phyloP scores from a whole-genome alignment of 2,329 filamentous ascomycete genomes.

The Cercospora nicotianae region DNA sequence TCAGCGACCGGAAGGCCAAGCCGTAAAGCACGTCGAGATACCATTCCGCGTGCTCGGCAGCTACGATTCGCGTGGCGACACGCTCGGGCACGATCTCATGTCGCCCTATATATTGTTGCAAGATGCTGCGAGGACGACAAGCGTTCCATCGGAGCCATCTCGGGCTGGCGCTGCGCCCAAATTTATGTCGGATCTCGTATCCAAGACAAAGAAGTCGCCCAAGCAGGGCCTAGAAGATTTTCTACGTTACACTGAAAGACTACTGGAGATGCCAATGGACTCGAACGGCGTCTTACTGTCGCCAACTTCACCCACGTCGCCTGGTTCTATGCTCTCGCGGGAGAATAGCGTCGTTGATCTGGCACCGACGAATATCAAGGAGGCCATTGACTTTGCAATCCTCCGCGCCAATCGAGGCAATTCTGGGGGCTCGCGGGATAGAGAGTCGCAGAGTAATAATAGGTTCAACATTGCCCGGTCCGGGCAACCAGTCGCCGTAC shows the following conservation, averaged over 20 bases:
- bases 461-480: constrained; percentile 93
- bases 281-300: constrained; percentile 65
- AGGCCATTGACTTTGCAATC: constrained; percentile 89
- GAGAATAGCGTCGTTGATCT: constrained; percentile 38
- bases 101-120: constrained; percentile 85
- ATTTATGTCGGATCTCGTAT: constrained; percentile 24
- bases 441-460: constrained; percentile 68
- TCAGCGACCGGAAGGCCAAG: constrained; percentile 76
- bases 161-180: constrained; percentile 18
- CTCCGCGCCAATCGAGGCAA: constrained; percentile 71
- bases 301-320: constrained; percentile 62
- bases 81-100: constrained; percentile 92
- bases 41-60: constrained; percentile 92
- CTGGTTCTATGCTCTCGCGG: constrained; percentile 50
- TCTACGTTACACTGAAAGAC: constrained; percentile 72
- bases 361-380: constrained; percentile 65
- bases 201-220: constrained; percentile 40
- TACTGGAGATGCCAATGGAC: constrained; percentile 62
- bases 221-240: constrained; percentile 61
- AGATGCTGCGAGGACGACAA: constrained; percentile 67
- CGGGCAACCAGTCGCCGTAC: constrained; percentile 84
- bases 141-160: constrained; percentile 36
- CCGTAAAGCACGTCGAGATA: constrained; percentile 85
- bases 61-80: constrained; percentile 84
- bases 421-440: constrained; percentile 55